Evolutionary conservation across 495 filamentous ascomycete species (phyloP), one percentile per base, ranked within the genome.

Genomic region (Evernia prunastri): DNA sequence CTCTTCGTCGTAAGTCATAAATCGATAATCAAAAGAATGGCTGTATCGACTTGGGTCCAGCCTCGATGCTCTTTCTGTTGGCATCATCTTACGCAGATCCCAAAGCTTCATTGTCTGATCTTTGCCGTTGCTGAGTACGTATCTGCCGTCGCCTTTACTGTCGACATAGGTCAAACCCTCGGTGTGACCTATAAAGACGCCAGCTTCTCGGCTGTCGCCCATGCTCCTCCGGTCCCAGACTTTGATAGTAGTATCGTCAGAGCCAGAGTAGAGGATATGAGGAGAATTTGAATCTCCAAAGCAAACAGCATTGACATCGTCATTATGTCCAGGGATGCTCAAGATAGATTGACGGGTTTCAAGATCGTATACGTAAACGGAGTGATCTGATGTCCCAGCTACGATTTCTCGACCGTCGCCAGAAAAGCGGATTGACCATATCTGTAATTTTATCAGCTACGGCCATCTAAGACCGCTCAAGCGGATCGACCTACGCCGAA

Each of bases 91-190:
- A 61, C 95, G 81, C 56, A 98, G 76, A 76, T 98, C 94, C 94
- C 94, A 98, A 6, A 98, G 81, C 76, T 97, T 98, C 87, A 96
- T 96, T 39, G 85, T 89, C 73, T 98, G 94, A 69, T 98, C 94
- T 70, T 98, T 98, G 63, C 83, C 89, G 66, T 98, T 98, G 65
- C 89, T 93, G 10, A 98, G 81, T 12, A 97, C 87, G 70, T 96
- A 98, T 70, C 94, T 83, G 12, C 94, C 94, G 71, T 98, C 94
- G 58, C 92, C 92, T 75, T 97, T 98, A 76, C 87, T 92, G 74
- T 97, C 93, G 61, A 98, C 87, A 69, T 96, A 97, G 0, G 94
- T 98, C 4, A 98, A 71, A 18, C 94, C 94, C 73, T 98, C 91
- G 15, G 89, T 92, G 75, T 98, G 94, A 15, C 94, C 94, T 47